A percentile compares a stretch with the other conserved stretches of the same genome.
Evolutionary conservation across 2,329 filamentous ascomycete species (phyloP).

Genomic region (Madurella fahalii): DNA sequence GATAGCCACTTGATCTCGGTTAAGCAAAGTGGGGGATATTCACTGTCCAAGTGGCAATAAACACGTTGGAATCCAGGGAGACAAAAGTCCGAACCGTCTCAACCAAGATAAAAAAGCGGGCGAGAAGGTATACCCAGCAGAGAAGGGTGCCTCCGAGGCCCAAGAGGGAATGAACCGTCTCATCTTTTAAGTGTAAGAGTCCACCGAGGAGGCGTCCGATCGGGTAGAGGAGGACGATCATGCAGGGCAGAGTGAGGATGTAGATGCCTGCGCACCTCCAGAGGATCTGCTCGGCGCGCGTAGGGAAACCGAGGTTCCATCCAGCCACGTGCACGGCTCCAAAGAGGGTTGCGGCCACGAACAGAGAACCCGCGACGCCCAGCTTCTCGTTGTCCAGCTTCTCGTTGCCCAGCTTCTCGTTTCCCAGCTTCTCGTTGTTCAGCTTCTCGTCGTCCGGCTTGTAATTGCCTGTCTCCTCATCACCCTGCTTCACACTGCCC

Average conservation of each 20-base stretch:
- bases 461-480: too few relatives aligned
- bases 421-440: too few relatives aligned
- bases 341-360: neutral
- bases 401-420: neutral
- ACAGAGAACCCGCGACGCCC: neutral
- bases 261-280: neutral
- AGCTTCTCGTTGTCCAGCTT: neutral
- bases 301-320: conserved; percentile 4
- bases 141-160: too few relatives aligned
- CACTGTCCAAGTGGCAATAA: neutral
- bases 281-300: neutral
- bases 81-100: neutral
- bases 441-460: too few relatives aligned
- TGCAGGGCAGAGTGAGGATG: neutral
- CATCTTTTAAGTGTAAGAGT: too few relatives aligned
- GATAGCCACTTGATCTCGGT: too few relatives aligned
- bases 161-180: too few relatives aligned
- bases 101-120: neutral
- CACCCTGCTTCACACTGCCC: too few relatives aligned
- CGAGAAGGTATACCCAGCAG: neutral
- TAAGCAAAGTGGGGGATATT: neutral
- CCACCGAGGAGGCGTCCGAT: neutral
- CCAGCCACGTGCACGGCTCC: conserved; percentile 1
- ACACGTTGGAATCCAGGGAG: neutral
- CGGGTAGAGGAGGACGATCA: too few relatives aligned